Conservation (phyloP, 176 grass and related monocot species). For the Hyparrhenia diplandra region DNA sequence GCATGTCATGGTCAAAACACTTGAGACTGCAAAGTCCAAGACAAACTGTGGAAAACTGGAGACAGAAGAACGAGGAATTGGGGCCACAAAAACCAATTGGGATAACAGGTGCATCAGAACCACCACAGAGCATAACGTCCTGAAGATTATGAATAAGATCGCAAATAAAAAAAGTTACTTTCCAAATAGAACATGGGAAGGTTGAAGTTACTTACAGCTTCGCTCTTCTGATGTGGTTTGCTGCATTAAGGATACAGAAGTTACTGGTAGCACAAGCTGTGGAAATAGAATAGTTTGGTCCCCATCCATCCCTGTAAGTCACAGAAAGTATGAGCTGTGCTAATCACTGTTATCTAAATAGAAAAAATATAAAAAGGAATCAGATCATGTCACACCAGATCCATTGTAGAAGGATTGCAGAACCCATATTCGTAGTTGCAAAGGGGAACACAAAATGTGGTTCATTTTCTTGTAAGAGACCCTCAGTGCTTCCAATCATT, state of each 20-base stretch:
- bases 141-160: constrained; percentile 42
- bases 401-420: constrained; percentile 99
- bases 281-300: constrained; percentile 99
- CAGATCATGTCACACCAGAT: constrained; percentile 61
- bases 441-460: constrained; percentile 98
- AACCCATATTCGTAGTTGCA: constrained; percentile 99
- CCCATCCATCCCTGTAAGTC: constrained; percentile 88
- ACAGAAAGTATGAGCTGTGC: constrained; percentile 22
- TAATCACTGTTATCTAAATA: not conserved
- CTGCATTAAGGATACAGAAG: constrained; percentile 97
- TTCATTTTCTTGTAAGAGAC: constrained; percentile 99
- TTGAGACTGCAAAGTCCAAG: not conserved
- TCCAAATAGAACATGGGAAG: not conserved
- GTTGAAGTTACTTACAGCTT: constrained; percentile 63
- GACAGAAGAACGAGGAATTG: not conserved
- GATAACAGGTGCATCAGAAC: constrained; percentile 93
- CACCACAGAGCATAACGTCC: constrained; percentile 99
- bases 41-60: constrained; percentile 24
- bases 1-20: constrained; percentile 22
- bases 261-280: constrained; percentile 99
- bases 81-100: constrained; percentile 69
- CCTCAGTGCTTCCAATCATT: constrained; percentile 97
- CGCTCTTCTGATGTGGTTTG: constrained; percentile 96
- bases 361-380: not conserved
- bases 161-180: constrained; percentile 3